Evolutionary conservation across 2,329 filamentous ascomycete species (phyloP).

Genomic region (Xylaria sp.): DNA sequence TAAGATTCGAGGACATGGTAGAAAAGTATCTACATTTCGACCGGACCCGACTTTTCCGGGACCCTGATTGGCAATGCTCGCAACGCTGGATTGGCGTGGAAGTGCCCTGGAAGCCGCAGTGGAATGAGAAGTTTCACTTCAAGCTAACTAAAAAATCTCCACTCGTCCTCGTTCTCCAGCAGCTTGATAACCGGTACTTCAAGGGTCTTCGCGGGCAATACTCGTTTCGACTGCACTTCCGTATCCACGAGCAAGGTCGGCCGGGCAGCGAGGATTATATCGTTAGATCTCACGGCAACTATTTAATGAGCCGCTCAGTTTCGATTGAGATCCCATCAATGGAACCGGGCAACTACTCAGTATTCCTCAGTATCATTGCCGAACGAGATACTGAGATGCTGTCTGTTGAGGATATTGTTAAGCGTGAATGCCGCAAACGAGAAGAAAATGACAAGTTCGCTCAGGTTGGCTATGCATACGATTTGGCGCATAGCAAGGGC

Average conservation of each 20-base stretch:
- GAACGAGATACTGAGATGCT: constrained; percentile 56
- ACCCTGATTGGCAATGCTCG: constrained; percentile 67
- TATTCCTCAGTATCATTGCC: constrained; percentile 67
- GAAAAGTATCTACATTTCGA: constrained; percentile 72
- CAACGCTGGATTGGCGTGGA: constrained; percentile 71
- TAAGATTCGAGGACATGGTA: constrained; percentile 70
- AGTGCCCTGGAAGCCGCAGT: constrained; percentile 71
- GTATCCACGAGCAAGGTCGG: constrained; percentile 62
- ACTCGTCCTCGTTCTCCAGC: constrained; percentile 68
- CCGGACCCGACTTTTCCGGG: constrained; percentile 70
- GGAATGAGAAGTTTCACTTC: constrained; percentile 71
- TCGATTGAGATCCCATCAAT: constrained; percentile 68
- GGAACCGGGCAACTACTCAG: constrained; percentile 66
- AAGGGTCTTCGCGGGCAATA: constrained; percentile 71
- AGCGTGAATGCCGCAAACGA: constrained; percentile 60
- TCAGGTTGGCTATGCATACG: constrained; percentile 68
- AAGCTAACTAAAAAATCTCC: constrained; percentile 66
- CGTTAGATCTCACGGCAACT: constrained; percentile 68
- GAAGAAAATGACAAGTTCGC: constrained; percentile 68
- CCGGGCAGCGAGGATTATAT: constrained; percentile 68
- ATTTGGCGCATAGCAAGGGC: constrained; percentile 70
- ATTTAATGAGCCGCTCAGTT: constrained; percentile 68
- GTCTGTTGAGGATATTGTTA: constrained; percentile 68
- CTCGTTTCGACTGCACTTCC: constrained; percentile 61
- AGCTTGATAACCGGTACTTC: constrained; percentile 72